Conservation (phyloP, 2,329 filamentous ascomycete species). For the Chaetomiaceae sp. region DNA sequence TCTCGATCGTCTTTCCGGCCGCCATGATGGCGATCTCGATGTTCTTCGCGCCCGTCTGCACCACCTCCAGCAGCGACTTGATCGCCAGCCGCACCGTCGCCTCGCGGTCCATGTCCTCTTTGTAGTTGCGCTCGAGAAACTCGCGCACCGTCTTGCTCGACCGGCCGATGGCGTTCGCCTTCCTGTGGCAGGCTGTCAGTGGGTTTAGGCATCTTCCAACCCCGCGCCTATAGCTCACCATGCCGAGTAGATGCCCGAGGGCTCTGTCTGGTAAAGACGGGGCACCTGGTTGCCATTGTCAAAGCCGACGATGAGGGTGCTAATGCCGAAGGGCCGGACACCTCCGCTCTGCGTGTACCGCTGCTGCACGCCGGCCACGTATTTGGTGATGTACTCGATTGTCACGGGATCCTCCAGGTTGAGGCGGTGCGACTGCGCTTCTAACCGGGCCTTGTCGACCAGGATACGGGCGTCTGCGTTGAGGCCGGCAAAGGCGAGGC, state of each 20-base stretch:
- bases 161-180: slow-evolving; percentile 96
- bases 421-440: slow-evolving; percentile 93
- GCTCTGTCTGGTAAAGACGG: slow-evolving; percentile 94
- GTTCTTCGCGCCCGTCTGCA: slow-evolving; percentile 98
- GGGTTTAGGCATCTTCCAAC: neutral
- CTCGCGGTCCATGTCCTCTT: slow-evolving; percentile 94
- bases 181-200: slow-evolving; percentile 52
- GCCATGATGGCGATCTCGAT: slow-evolving; percentile 99
- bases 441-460: slow-evolving; percentile 94
- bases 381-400: slow-evolving; percentile 99
- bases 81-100: slow-evolving; percentile 94
- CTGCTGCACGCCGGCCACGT: slow-evolving; percentile 95
- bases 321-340: slow-evolving; percentile 97
- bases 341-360: slow-evolving; percentile 98
- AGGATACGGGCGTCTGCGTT: slow-evolving; percentile 98
- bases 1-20: slow-evolving; percentile 83
- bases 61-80: slow-evolving; percentile 95
- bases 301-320: slow-evolving; percentile 96
- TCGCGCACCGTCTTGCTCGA: slow-evolving; percentile 99
- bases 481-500: slow-evolving; percentile 91
- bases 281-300: slow-evolving; percentile 87
- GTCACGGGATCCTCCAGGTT: slow-evolving; percentile 96
- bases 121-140: slow-evolving; percentile 98
- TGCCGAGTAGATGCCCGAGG: slow-evolving; percentile 98
- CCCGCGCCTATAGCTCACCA: slow-evolving; percentile 59